Base-by-base conservation (phyloP, 1,139 yeast species). In the Groenewaldozyma sp. region DNA sequence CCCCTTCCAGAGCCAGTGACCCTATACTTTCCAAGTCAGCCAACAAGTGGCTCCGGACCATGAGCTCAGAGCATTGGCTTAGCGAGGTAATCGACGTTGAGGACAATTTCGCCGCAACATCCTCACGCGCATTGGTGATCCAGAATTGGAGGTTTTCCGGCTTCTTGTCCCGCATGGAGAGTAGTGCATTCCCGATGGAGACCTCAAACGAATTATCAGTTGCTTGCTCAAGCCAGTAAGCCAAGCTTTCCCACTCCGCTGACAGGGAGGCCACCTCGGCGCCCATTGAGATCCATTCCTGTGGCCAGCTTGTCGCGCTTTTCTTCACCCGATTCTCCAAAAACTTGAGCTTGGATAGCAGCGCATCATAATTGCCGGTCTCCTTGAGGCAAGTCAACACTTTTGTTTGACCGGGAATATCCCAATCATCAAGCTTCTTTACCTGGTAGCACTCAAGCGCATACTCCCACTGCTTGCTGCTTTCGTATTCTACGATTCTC, bases 361-460 rank as follows among this genome's bases (percentile, higher is more conserved):
- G 54, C 45, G 72, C 71, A 13, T 73, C 76, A 50, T 76, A 74
- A 28, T 76, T 63, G 35, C 79, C 78, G 51, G 76, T 76, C 34
- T 73, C 73, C 46, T 70, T 73, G 46, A 80, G 60, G 14, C 82
- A 75, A 39, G 69, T 70, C 44, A 76, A 47, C 54, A 72, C 58
- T 39, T 71, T 68, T 2, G 64, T 59, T 32, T 62, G 64, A 42
- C 60, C 55, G 3, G 60, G 55, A 4, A 62, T 50, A 10, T 58
- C 62, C 40, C 62, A 58, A 2, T 54, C 61, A 56, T 18, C 64
- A 59, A 13, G 62, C 28, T 11, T 52, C 32, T 82, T 60, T 0
- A 82, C 83, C 41, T 79, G 80, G 50, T 86, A 81, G 31, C 95
- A 86, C 47, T 83, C 91, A 47, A 83, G 82, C 0, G 96, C 95